Conservation (phyloP, 2,329 filamentous ascomycete genomes). For the Pseudocercospora fijiensis region DNA sequence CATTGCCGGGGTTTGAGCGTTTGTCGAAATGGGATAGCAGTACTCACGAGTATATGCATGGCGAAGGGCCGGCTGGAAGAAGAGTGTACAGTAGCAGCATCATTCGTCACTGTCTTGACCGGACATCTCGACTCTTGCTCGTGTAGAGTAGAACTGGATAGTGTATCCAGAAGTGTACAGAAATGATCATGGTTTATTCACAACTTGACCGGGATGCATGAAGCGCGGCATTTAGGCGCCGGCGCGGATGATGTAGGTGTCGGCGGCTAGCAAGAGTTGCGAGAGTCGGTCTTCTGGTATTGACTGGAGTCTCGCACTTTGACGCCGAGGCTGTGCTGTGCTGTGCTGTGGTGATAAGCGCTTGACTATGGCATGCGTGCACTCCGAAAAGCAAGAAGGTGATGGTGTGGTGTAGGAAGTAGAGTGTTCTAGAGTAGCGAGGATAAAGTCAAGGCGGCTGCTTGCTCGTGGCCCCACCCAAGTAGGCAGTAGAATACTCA, state of each 20-base stretch:
- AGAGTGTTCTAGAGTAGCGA: neutral
- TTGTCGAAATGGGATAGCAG: neutral
- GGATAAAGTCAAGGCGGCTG: neutral
- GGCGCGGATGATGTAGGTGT: neutral
- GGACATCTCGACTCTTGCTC: conserved; percentile 20
- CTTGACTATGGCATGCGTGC: neutral
- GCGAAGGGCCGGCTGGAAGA: neutral
- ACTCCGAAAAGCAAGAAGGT: neutral
- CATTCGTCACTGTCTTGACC: conserved; percentile 19
- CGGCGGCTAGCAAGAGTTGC: conserved; percentile 1
- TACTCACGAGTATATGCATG: neutral
- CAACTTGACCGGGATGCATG: neutral
- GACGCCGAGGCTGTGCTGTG: conserved; percentile 3
- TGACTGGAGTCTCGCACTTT: neutral
- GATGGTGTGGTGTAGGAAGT: neutral
- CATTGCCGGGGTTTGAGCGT: conserved; percentile 7
- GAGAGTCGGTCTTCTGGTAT: neutral
- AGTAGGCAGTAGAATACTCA: neutral
- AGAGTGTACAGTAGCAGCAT: conserved; percentile 18
- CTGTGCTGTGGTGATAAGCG: conserved; percentile 3
- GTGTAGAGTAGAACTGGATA: conserved; percentile 1
- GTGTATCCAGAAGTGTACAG: conserved; percentile 6
- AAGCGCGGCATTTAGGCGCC: conserved; percentile 1
- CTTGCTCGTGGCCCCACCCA: conserved; percentile 1
- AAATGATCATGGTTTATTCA: neutral